phyloP scores from a whole-genome alignment of 345 rosid genomes.

The Syzygium aromaticum region DNA sequence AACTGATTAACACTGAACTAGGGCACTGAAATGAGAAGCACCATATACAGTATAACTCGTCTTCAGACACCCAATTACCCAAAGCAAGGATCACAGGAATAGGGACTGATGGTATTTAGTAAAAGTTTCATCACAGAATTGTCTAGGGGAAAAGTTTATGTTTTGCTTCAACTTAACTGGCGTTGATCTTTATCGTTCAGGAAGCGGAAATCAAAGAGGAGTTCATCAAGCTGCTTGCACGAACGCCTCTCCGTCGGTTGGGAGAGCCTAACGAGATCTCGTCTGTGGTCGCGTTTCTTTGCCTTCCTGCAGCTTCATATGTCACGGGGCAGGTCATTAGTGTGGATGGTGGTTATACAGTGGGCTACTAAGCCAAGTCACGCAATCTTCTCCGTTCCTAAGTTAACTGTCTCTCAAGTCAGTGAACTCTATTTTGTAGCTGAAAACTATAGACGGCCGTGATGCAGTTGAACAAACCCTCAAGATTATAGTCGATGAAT shows the following conservation, averaged over 20 bases:
- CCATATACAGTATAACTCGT: neutral
- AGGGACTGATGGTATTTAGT: neutral
- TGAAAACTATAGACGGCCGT: neutral
- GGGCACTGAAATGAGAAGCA: neutral
- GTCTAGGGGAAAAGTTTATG: neutral
- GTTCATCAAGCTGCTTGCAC: neutral
- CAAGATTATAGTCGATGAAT: neutral
- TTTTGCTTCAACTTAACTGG: neutral
- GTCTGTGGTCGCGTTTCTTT: slow-evolving; percentile 31
- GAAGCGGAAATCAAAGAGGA: neutral
- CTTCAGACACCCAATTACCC: neutral
- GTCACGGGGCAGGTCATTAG: slow-evolving; percentile 34
- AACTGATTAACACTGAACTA: neutral
- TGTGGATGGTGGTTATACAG: slow-evolving; percentile 27
- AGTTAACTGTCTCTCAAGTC: neutral
- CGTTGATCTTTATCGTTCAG: neutral
- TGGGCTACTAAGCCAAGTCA: neutral
- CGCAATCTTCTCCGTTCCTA: neutral
- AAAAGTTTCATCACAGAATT: neutral
- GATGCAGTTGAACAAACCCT: neutral
- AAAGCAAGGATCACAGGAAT: neutral
- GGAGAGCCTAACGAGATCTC: slow-evolving; percentile 37
- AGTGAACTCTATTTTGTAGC: neutral
- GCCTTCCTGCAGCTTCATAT: slow-evolving; percentile 44
- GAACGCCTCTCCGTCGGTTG: slow-evolving; percentile 24